Conservation (phyloP, 441 rosid genomes). For the Iberis amara region DNA sequence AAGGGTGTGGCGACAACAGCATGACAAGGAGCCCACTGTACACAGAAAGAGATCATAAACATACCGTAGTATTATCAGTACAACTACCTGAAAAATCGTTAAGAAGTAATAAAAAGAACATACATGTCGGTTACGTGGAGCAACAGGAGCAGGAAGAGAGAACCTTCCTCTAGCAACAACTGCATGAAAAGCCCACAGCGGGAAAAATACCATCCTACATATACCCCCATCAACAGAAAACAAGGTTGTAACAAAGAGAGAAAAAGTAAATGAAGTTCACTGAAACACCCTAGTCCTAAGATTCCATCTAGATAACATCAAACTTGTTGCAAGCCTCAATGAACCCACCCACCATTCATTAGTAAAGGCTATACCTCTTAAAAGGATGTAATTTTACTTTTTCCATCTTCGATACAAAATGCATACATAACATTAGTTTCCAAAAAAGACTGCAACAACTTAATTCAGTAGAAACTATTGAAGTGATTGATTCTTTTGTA, state of each 20-base stretch:
- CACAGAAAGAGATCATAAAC: conserved; percentile 34
- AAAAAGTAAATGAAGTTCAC: background rate
- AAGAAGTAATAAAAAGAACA: conserved; percentile 25
- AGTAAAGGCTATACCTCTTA: background rate
- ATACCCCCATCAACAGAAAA: background rate
- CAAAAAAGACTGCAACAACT: conserved; percentile 10
- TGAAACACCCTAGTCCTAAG: background rate
- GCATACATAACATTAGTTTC: conserved; percentile 4
- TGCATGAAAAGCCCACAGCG: conserved; percentile 88
- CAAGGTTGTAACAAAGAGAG: too few species aligned
- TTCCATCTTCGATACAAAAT: background rate
- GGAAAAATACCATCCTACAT: conserved; percentile 77
- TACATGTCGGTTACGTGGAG: conserved; percentile 92
- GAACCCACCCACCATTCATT: background rate
- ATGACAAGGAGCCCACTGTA: conserved; percentile 99
- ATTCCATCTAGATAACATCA: background rate
- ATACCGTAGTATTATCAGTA: conserved; percentile 2
- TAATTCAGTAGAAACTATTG: background rate
- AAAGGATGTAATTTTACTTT: conserved; percentile 7
- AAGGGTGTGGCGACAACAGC: conserved; percentile 89
- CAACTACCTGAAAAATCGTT: background rate
- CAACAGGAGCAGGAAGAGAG: conserved; percentile 95
- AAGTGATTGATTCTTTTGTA: background rate
- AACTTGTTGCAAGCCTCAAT: background rate
- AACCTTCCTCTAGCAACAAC: conserved; percentile 95